phyloP scores from a whole-genome alignment of 768 basidiomycete genomes.

The Suillus alpinus region DNA sequence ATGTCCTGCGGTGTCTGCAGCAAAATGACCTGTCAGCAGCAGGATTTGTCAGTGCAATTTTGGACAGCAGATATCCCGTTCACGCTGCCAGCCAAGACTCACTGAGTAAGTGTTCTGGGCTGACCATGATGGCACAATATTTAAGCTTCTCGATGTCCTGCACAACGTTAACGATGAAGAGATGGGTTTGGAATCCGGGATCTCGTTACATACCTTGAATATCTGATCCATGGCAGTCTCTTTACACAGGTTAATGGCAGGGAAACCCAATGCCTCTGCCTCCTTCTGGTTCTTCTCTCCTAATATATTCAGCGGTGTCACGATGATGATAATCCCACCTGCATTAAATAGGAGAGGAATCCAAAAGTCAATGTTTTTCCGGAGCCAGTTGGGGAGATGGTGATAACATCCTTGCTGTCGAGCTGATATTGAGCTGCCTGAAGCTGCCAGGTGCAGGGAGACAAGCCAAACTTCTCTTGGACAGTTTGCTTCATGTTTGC shows the following conservation, averaged over 20 bases:
- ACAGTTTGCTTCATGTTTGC: neutral
- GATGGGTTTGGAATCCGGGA: neutral
- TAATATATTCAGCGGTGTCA: slow-evolving; percentile 13
- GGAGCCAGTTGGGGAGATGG: slow-evolving; percentile 9
- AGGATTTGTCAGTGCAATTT: neutral
- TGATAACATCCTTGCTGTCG: slow-evolving; percentile 5
- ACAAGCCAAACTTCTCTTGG: slow-evolving; percentile 3
- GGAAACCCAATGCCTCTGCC: slow-evolving; percentile 2
- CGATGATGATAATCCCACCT: slow-evolving; percentile 8
- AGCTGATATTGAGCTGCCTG: slow-evolving; percentile 4
- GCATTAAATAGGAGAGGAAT: slow-evolving; percentile 10
- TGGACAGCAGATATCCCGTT: neutral
- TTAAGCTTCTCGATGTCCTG: slow-evolving; percentile 25
- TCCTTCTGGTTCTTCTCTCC: slow-evolving; percentile 7
- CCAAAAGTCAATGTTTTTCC: slow-evolving; percentile 13
- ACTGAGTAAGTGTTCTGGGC: slow-evolving; percentile 26
- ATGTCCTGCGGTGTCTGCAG: neutral
- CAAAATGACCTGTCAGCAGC: neutral
- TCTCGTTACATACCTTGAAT: slow-evolving; percentile 5
- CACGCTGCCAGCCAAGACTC: neutral
- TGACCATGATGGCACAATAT: slow-evolving; percentile 26
- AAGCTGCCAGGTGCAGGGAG: slow-evolving; percentile 3
- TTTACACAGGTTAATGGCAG: slow-evolving; percentile 9
- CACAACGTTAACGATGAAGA: neutral
- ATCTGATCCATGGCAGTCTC: slow-evolving; percentile 6